Evolutionary conservation across 2,329 filamentous ascomycete genomes (phyloP), one percentile per base, ranked within the genome.

Genomic region (Magnaporthiopsis rhizophila): DNA sequence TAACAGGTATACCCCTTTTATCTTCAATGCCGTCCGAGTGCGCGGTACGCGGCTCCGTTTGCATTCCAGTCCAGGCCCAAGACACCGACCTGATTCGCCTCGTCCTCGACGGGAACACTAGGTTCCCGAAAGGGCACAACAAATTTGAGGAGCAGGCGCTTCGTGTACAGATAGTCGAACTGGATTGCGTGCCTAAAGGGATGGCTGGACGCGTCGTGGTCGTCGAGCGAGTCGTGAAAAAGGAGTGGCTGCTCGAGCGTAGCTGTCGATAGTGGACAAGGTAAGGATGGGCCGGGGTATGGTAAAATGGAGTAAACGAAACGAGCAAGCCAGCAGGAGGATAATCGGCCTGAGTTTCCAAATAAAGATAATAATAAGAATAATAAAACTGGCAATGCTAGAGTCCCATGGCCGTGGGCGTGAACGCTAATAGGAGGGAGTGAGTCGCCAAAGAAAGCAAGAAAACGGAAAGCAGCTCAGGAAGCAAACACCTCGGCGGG

Each of bases 151-250:
- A 24, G 18, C 38, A 8, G 18, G 45, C 45, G 45, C 45, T 11
- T 21, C n/a, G 45, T n/a, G n/a, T 24, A n/a, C 18, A 53, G 2
- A 13, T 11, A 18, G 9, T 24, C 45, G 45, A 11, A 11, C 21
- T 65, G 63, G n/a, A 64, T 64, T 59, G 57, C 62, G 68, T 64
- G 13, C 45, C 6, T 53, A n/a, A 53, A n/a, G n/a, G 45, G 21
- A 53, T n/a, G 45, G 45, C 45, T 53, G 45, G 45, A 21, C 18
- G 18, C 18, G 21, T 50, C 45, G 45, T 24, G 45, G 7, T 53
- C 45, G 18, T 21, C 45, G 45, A 24, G 21, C 45, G 45, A 24
- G 45, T 53, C 45, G 45, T 21, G 45, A 45, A 53, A 53, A 53
- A 53, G 45, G 45, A 53, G 45, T 53, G 45, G 45, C 6, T 53